Base-by-base conservation (phyloP, 306 rosid species). In the Styphnolobium japonicum region DNA sequence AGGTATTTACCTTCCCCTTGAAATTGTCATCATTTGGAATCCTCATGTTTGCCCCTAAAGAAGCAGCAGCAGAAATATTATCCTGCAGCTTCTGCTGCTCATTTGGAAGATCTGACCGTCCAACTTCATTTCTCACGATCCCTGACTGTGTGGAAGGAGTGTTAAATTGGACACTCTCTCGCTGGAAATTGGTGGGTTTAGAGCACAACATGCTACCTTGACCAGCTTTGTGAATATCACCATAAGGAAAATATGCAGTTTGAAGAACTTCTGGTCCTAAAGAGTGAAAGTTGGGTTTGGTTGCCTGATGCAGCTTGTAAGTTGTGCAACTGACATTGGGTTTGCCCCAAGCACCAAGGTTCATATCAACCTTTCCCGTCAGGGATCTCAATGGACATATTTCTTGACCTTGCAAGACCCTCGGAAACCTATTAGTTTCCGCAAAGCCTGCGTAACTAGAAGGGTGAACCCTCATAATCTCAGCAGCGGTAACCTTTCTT, bases 351-450 rank as follows among this genome's bases (percentile, higher is more conserved):
- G 85, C 84, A 55, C 92, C 89, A 27, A 81, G 79, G 84, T 46
- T 85, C 62, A 84, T 60, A 70, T 88, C 93, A 68, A 87, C 73
- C 85, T 89, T 89, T 78, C 90, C 91, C 18, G 92, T 71, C 75
- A 86, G 85, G 51, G 97, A 87, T 74, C 92, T 91, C 85, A 91
- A 66, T 60, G 91, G 94, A 87, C 91, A 88, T 80, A 90, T 90
- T 94, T 92, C 98, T 94, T 94, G 97, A 94, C 97, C 97, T 91
- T 94, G 98, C 97, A 91, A 94, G 97, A 94, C 97, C 96, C 84
- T 92, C 9, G 90, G 93, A 84, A 89, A 87, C 85, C 90, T 83
- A 19, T 85, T 88, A 51, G 93, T 77, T 82, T 94, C 98, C 69
- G 69, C 83, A 77, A 91, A 87, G 89, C 95, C 91, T 70, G 97